phyloP scores from a whole-genome alignment of 768 basidiomycete species.

The Hebeloma cylindrosporum region DNA sequence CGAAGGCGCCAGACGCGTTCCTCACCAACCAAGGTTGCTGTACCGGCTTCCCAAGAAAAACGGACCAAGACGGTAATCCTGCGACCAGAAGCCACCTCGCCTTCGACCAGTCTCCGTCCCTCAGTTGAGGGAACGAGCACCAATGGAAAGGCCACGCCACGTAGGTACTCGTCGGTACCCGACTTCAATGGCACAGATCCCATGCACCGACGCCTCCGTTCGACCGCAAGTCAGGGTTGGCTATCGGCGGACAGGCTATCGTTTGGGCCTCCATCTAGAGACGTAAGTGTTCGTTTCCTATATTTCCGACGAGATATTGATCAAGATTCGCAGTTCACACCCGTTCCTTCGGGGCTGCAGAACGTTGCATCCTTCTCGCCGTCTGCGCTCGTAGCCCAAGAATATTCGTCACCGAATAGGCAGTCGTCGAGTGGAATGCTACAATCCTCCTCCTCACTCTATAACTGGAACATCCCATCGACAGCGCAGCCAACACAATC shows the following conservation, averaged over 20 bases:
- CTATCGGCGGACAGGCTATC: slow-evolving; percentile 8
- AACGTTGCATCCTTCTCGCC: neutral
- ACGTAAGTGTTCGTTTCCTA: slow-evolving; percentile 6
- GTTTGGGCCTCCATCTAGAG: slow-evolving; percentile 10
- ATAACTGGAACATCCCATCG: slow-evolving; percentile 36
- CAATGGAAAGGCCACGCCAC: slow-evolving; percentile 14
- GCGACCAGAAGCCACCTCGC: neutral
- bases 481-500: slow-evolving; percentile 23
- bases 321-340: slow-evolving; percentile 9
- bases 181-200: slow-evolving; percentile 13
- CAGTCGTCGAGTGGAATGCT: slow-evolving; percentile 12
- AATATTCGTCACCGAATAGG: slow-evolving; percentile 14
- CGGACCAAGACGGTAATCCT: too few relatives aligned
- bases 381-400: slow-evolving; percentile 1
- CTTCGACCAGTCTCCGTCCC: slow-evolving; percentile 4
- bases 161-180: slow-evolving; percentile 35
- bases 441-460: slow-evolving; percentile 35
- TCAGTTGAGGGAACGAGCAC: neutral
- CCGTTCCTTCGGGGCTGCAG: slow-evolving; percentile 11
- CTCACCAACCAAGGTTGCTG: slow-evolving; percentile 11
- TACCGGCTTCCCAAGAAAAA: slow-evolving; percentile 3
- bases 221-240: slow-evolving; percentile 24
- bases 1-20: slow-evolving; percentile 26
- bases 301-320: neutral
- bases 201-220: slow-evolving; percentile 19